Evolutionary conservation across 2,329 filamentous ascomycete species (phyloP), one percentile per base, ranked within the genome.

Genomic region (Raffaelea deltoideospora): DNA sequence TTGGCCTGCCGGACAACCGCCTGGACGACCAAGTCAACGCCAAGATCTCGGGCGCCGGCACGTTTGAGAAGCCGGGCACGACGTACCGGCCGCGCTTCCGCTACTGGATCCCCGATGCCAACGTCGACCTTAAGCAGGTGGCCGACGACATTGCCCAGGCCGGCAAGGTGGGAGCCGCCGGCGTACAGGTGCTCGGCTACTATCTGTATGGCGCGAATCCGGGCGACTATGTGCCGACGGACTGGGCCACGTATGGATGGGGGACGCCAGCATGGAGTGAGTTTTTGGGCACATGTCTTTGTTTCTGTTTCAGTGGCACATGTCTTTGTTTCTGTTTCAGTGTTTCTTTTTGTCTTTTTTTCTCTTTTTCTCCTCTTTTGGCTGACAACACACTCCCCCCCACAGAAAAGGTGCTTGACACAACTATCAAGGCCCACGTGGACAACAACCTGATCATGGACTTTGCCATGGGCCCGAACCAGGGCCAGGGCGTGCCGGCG

Each of bases 401-500:
- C n/a, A n/a, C 8, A 29, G 34, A 27, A 30, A 32, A 21, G 35
- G 57, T 39, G 11, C 37, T 43, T 2, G 40, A 41, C 21, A 24
- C 34, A 4, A 23, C 31, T 5, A 31, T 40, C n/a, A 17, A 55
- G 37, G 55, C 58, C 1, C 44, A 48, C 10, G 48, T 53, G 14
- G 54, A 61, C 0, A 40, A 53, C 15, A 56, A 49, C 0, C 31
- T 66, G 10, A 37, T 58, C 5, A 54, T 69, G 45, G 64, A 69
- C 42, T 62, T 64, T 43, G 50, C 58, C 0, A 33, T 67, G 1
- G 64, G 64, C 0, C 57, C 64, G 0, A 64, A 63, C 40, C 59
- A 64, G 44, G 65, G 64, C 4, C 53, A 58, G 32, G 65, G 65
- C 13, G 60, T 65, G 3, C 64, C 63, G 1, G 53, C 57, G 1